phyloP scores from a whole-genome alignment of 2,329 filamentous ascomycete genomes.

The Graphilbum fragrans region DNA sequence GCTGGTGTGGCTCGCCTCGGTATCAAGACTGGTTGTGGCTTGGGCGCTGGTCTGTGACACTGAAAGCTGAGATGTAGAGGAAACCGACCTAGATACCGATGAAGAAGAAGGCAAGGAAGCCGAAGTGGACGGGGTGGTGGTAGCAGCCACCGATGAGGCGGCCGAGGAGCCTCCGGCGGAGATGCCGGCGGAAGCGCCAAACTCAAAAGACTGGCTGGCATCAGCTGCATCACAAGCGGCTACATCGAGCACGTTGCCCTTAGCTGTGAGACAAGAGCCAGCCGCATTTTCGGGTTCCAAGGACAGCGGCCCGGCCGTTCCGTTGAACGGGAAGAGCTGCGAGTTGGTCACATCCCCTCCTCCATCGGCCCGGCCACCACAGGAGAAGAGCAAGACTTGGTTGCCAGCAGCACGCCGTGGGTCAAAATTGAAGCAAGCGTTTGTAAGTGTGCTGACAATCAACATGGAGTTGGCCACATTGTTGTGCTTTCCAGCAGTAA shows the following conservation, averaged over 20 bases:
- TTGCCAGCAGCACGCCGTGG: constrained; percentile 34
- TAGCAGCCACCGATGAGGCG: background rate
- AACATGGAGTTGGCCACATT: constrained; percentile 31
- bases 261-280: constrained; percentile 33
- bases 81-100: too few relatives aligned
- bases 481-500: constrained; percentile 39
- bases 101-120: too few relatives aligned
- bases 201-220: constrained; percentile 28
- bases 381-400: constrained; percentile 45
- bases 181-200: constrained; percentile 4
- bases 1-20: too few relatives aligned
- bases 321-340: constrained; percentile 37
- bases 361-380: constrained; percentile 44
- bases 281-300: constrained; percentile 32
- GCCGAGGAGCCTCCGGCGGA: constrained; percentile 2
- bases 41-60: too few relatives aligned
- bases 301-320: constrained; percentile 25
- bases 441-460: constrained; percentile 42
- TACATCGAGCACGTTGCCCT: constrained; percentile 29
- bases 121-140: too few relatives aligned
- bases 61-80: too few relatives aligned
- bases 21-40: too few relatives aligned
- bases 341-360: constrained; percentile 36
- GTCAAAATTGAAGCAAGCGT: constrained; percentile 48
- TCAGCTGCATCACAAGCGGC: constrained; percentile 27